A percentile compares a stretch with the other conserved stretches of the same genome.
Evolutionary conservation across 495 filamentous ascomycete species (phyloP).

Genomic region (Neurospora terricola): DNA sequence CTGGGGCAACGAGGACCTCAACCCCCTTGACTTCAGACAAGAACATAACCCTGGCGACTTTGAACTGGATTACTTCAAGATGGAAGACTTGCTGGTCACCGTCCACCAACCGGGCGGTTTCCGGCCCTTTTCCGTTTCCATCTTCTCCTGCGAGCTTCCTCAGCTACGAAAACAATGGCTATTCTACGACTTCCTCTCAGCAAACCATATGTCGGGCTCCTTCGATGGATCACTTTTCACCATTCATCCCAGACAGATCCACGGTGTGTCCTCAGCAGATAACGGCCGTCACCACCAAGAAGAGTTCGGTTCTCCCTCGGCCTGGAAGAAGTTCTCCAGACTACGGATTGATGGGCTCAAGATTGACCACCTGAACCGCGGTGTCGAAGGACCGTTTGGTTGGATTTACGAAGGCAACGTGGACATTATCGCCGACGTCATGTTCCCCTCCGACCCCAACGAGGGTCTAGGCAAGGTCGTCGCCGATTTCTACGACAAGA

Average conservation of each 20-base stretch:
- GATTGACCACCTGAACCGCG: slow-evolving; percentile 92
- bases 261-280: slow-evolving; percentile 45
- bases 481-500: slow-evolving; percentile 84
- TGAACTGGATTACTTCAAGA: slow-evolving; percentile 89
- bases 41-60: slow-evolving; percentile 90
- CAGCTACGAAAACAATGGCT: slow-evolving; percentile 91
- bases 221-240: slow-evolving; percentile 95
- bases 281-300: slow-evolving; percentile 40
- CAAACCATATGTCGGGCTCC: slow-evolving; percentile 90
- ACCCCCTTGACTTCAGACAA: slow-evolving; percentile 79
- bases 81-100: slow-evolving; percentile 87
- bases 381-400: slow-evolving; percentile 86
- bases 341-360: slow-evolving; percentile 86
- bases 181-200: slow-evolving; percentile 94
- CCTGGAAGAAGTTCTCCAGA: slow-evolving; percentile 89
- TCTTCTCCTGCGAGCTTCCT: slow-evolving; percentile 89
- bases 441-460: slow-evolving; percentile 79
- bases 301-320: slow-evolving; percentile 31
- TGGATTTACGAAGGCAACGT: slow-evolving; percentile 97
- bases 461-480: slow-evolving; percentile 86
- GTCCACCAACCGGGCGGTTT: slow-evolving; percentile 85
- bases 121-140: slow-evolving; percentile 86
- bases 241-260: slow-evolving; percentile 86
- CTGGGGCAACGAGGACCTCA: slow-evolving; percentile 58
- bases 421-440: slow-evolving; percentile 90